Conservation (phyloP, 2,329 filamentous ascomycete species). For the Amauroascus niger region DNA sequence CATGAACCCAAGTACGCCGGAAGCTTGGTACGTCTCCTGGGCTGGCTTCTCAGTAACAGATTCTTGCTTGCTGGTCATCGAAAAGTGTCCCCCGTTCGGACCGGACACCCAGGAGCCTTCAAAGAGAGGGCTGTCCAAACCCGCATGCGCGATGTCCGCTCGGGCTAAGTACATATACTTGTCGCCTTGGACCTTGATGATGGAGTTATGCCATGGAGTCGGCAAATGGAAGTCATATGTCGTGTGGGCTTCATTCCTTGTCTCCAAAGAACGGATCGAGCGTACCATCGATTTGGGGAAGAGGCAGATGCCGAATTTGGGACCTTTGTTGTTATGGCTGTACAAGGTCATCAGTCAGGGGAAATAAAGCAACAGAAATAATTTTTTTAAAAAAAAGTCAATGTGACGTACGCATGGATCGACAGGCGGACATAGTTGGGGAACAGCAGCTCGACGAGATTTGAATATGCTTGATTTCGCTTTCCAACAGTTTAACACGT, state of each 20-base stretch:
- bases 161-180: background rate
- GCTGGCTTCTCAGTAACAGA: background rate
- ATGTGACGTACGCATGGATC: slow-evolving; percentile 3
- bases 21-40: background rate
- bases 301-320: slow-evolving; percentile 6
- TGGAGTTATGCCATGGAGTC: slow-evolving; percentile 6
- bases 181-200: slow-evolving; percentile 4
- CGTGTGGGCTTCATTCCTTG: background rate
- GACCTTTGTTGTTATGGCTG: slow-evolving; percentile 1
- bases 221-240: background rate
- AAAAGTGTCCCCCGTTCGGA: background rate
- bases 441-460: slow-evolving; percentile 3
- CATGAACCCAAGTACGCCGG: background rate
- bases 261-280: background rate
- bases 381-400: background rate
- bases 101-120: slow-evolving; percentile 1
- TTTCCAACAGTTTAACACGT: background rate
- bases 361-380: background rate
- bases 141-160: slow-evolving; percentile 1
- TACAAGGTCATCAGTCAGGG: background rate
- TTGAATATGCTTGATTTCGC: slow-evolving; percentile 8
- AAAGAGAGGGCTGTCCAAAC: background rate
- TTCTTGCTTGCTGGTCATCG: background rate
- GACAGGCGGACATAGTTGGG: slow-evolving; percentile 3
- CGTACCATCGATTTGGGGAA: background rate